Evolutionary conservation across 2,329 filamentous ascomycete species (phyloP).

Genomic region (Fusarium newnesense): DNA sequence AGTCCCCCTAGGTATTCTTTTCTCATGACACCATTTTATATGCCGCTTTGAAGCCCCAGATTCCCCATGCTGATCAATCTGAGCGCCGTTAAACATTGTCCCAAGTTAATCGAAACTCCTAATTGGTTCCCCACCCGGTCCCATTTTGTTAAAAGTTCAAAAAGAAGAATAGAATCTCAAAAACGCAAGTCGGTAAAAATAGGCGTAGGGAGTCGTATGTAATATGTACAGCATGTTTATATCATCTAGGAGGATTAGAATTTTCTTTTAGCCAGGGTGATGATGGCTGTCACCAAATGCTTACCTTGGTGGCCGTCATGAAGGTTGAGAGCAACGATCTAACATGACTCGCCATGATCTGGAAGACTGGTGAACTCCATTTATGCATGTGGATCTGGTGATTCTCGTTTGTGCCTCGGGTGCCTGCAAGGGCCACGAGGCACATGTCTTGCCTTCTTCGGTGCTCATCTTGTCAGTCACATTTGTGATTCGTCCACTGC

Average conservation of each 20-base stretch:
- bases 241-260: background rate
- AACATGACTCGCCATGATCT: background rate
- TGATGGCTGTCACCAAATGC: background rate
- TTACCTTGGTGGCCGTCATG: background rate
- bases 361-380: background rate
- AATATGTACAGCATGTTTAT: background rate
- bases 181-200: conserved; percentile 4
- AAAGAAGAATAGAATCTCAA: conserved; percentile 14
- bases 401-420: background rate
- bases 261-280: background rate
- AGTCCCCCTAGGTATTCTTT: conserved; percentile 19
- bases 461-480: conserved; percentile 14
- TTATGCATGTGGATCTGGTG: background rate
- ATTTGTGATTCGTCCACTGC: conserved; percentile 41
- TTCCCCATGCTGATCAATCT: background rate
- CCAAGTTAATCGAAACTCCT: conserved; percentile 29
- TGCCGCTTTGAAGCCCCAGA: conserved; percentile 9
- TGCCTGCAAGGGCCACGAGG: background rate
- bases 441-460: background rate
- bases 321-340: background rate
- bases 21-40: conserved; percentile 15
- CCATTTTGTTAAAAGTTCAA: conserved; percentile 1
- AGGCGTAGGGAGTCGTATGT: background rate
- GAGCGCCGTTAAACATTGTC: conserved; percentile 22
- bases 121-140: background rate